Conservation (phyloP, 2,329 filamentous ascomycete species). For the Ceratocystis eucalypticola region DNA sequence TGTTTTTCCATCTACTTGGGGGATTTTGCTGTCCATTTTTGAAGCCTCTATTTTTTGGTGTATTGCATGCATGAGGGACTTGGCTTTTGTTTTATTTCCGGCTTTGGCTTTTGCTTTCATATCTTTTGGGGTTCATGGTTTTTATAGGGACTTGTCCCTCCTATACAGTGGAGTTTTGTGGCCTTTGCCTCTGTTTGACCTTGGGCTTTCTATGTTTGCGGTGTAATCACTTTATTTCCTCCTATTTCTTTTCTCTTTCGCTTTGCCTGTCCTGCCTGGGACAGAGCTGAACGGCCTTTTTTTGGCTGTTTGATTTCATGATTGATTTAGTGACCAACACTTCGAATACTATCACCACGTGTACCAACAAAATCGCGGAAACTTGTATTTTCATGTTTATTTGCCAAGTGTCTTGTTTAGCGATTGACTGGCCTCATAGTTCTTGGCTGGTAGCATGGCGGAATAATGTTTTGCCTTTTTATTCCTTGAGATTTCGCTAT, state of each 20-base stretch:
- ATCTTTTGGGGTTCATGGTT: conserved; percentile 9
- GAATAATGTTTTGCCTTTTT: too few relatives aligned
- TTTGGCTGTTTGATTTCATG: background rate
- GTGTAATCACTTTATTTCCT: background rate
- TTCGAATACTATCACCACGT: background rate
- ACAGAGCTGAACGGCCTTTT: background rate
- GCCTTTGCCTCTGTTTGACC: background rate
- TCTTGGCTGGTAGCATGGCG: too few relatives aligned
- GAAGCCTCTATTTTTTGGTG: conserved; percentile 6
- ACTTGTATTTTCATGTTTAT: too few relatives aligned
- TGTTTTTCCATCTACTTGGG: background rate
- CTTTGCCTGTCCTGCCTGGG: background rate
- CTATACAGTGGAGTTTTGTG: conserved; percentile 15
- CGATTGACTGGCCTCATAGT: too few relatives aligned
- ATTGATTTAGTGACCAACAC: background rate
- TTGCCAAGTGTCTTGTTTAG: too few relatives aligned
- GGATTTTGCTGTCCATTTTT: conserved; percentile 6
- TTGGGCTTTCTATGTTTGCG: too few relatives aligned
- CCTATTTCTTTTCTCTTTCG: background rate
- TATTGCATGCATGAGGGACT: conserved; percentile 17
- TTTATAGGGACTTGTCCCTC: conserved; percentile 11
- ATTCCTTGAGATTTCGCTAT: too few relatives aligned
- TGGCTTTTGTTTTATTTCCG: conserved; percentile 6
- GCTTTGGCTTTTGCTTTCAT: background rate
- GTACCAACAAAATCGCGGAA: background rate